Percentiles rank a stretch among this genome's conserved stretches.
Evolutionary conservation across 73 alveolate species (phyloP).

Genomic region (Paramecium sonneborni): DNA sequence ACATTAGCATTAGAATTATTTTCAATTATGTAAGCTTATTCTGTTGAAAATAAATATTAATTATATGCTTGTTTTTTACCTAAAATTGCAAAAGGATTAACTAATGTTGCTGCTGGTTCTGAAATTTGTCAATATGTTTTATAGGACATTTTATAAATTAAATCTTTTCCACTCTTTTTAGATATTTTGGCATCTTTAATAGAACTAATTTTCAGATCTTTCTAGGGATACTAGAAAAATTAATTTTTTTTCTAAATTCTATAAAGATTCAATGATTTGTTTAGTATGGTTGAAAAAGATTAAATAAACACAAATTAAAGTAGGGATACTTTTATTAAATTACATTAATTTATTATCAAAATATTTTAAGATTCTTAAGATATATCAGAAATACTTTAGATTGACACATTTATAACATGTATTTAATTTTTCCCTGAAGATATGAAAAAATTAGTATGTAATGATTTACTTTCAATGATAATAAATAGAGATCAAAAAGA

Average conservation of each 20-base stretch:
- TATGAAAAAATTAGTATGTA: slow-evolving; percentile 89
- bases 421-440: slow-evolving; percentile 89
- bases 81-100: slow-evolving; percentile 55
- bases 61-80: slow-evolving; percentile 64
- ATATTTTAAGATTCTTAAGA: slow-evolving; percentile 78
- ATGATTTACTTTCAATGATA: slow-evolving; percentile 87
- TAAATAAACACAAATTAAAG: background rate
- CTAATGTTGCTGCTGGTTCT: slow-evolving; percentile 17
- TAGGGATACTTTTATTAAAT: slow-evolving; percentile 45
- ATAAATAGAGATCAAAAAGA: slow-evolving; percentile 76
- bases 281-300: slow-evolving; percentile 40
- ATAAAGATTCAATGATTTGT: slow-evolving; percentile 61
- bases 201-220: slow-evolving; percentile 80
- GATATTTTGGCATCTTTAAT: slow-evolving; percentile 75
- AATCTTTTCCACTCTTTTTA: slow-evolving; percentile 71
- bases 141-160: slow-evolving; percentile 51
- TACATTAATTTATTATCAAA: slow-evolving; percentile 46
- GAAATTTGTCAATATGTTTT: slow-evolving; percentile 63
- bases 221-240: slow-evolving; percentile 72
- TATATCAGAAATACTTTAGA: slow-evolving; percentile 77
- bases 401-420: slow-evolving; percentile 89
- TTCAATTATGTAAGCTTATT: slow-evolving; percentile 58
- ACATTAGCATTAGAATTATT: slow-evolving; percentile 50
- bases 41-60: slow-evolving; percentile 35
- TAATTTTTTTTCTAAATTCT: slow-evolving; percentile 77